phyloP scores from a whole-genome alignment of 495 filamentous ascomycete genomes.

The Talaromyces wortmannii region DNA sequence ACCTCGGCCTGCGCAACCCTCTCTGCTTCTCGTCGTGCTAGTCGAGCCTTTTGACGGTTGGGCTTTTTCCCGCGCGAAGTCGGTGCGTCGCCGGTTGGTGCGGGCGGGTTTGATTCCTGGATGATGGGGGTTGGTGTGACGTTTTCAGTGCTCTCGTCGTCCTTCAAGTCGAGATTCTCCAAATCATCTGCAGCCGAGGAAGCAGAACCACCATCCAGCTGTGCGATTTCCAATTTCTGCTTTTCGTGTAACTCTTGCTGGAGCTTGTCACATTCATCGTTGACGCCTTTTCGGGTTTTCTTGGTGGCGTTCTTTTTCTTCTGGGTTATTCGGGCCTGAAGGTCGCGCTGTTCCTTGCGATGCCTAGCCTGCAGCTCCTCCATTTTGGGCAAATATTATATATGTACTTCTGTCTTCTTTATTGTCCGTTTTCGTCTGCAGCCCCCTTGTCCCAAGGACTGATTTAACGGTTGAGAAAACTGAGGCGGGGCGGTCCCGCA shows the following conservation, averaged over 20 bases:
- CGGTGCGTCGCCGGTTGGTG: neutral
- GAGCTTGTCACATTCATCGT: conserved; percentile 72
- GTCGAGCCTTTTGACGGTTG: conserved; percentile 84
- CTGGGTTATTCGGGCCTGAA: conserved; percentile 77
- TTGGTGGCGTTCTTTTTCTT: conserved; percentile 96
- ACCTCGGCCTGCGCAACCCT: conserved; percentile 57
- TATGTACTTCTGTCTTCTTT: neutral
- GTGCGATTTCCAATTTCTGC: conserved; percentile 60
- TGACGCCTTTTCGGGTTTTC: conserved; percentile 87
- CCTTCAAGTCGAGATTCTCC: conserved; percentile 1
- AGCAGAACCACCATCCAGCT: conserved; percentile 39
- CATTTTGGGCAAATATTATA: conserved; percentile 25
- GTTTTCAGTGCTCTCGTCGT: conserved; percentile 11
- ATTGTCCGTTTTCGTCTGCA: neutral
- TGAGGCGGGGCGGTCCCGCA: conserved; percentile 16
- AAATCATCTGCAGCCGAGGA: conserved; percentile 1
- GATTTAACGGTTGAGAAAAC: neutral
- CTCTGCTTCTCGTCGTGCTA: conserved; percentile 83
- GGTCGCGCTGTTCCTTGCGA: conserved; percentile 80
- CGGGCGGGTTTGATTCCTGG: conserved; percentile 6
- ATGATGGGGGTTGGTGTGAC: conserved; percentile 6
- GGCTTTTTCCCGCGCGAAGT: conserved; percentile 54
- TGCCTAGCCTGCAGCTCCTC: conserved; percentile 75
- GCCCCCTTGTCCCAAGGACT: no score
- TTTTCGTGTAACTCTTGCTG: conserved; percentile 60